Evolutionary conservation across 192 early-diverging fungal genomes (phyloP).

Genomic region (Entophlyctis luteolus): DNA sequence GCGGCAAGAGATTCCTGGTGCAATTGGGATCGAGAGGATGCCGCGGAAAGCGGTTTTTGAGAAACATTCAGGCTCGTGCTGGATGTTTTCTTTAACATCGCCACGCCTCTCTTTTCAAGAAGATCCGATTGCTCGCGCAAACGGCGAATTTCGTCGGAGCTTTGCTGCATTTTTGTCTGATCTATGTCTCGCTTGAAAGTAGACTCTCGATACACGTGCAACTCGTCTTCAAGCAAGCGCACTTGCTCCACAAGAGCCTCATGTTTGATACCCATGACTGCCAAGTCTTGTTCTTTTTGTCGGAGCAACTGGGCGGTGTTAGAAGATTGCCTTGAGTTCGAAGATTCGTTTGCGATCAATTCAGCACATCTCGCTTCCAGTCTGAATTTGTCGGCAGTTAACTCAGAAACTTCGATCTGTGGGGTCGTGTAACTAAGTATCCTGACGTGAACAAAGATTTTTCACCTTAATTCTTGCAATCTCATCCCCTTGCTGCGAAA

Average conservation of each 20-base stretch:
- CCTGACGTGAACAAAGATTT: too few species aligned
- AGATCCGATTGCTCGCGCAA: too few species aligned
- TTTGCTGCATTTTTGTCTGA: not conserved
- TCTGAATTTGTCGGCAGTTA: conserved; percentile 31
- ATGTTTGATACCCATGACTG: conserved; percentile 31
- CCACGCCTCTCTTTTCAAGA: too few species aligned
- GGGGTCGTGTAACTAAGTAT: not conserved
- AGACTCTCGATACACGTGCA: conserved; percentile 24
- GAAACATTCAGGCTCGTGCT: too few species aligned
- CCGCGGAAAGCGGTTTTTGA: too few species aligned
- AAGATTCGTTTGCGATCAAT: conserved; percentile 29
- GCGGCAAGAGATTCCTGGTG: too few species aligned
- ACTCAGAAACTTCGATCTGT: conserved; percentile 41
- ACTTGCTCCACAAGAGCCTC: conserved; percentile 38
- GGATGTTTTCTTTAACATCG: too few species aligned
- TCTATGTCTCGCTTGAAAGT: conserved; percentile 7
- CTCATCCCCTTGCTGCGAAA: conserved; percentile 27
- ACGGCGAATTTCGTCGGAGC: too few species aligned
- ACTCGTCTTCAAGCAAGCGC: conserved; percentile 37
- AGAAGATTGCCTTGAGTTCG: conserved; percentile 31
- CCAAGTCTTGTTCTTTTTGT: conserved; percentile 46
- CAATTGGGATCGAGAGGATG: too few species aligned
- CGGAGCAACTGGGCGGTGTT: conserved; percentile 27
- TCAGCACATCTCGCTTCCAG: conserved; percentile 43
- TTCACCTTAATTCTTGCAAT: conserved; percentile 33